Percentiles rank a stretch among this genome's conserved stretches.
These are phyloP conservation scores for Rhodomyrtus tomentosa DNA, from an alignment of 345 rosid species.

Conservation along the genomic window DNA sequence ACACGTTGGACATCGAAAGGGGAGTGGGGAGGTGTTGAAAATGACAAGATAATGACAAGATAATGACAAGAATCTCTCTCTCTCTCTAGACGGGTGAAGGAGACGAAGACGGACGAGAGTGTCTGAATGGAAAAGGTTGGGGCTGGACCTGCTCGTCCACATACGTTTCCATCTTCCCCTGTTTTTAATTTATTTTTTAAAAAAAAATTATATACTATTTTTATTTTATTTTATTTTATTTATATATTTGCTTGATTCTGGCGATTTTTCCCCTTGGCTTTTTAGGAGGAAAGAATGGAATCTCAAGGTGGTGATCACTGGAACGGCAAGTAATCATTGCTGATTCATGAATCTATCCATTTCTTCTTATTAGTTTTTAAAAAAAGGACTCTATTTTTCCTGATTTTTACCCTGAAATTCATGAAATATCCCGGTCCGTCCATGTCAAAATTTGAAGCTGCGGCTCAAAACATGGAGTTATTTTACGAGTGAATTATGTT, in stretches of 20 bases:
- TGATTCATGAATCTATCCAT: background rate
- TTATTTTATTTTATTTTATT: too few species aligned
- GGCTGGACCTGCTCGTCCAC: background rate
- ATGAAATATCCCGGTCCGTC: too few species aligned
- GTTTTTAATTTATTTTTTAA: too few species aligned
- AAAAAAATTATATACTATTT: too few species aligned
- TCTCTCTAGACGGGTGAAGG: background rate
- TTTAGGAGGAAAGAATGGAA: background rate
- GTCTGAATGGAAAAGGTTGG: background rate
- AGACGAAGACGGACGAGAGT: background rate
- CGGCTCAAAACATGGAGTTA: too few species aligned
- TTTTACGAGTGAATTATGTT: background rate
- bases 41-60: rapidly evolving
- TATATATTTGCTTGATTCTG: too few species aligned
- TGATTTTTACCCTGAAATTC: too few species aligned
- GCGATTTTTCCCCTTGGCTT: background rate
- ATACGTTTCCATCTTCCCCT: too few species aligned
- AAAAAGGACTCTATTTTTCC: background rate
- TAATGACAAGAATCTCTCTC: too few species aligned
- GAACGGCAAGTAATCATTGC: background rate
- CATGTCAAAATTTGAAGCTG: too few species aligned
- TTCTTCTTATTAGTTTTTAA: too few species aligned
- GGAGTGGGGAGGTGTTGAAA: background rate
- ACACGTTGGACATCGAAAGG: background rate
- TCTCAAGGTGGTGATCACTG: background rate